Evolutionary conservation across 1,284 basidiomycete genomes (phyloP).

Genomic region (Apiotrichum sp.): DNA sequence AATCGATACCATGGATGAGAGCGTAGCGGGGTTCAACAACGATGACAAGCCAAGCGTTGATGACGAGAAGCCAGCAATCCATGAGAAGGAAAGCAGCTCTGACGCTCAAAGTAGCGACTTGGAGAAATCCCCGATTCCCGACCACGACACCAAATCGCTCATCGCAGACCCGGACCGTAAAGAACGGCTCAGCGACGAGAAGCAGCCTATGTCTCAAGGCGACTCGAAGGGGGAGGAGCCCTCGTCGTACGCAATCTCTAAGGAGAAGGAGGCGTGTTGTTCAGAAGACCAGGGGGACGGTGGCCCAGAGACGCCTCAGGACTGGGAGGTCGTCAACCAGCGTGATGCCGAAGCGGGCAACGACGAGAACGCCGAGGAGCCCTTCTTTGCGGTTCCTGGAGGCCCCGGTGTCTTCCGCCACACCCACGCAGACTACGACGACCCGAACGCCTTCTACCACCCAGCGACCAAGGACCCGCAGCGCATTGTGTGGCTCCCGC

Average conservation of each 20-base stretch:
- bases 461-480: conserved; percentile 70
- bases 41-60: background rate
- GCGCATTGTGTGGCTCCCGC: conserved; percentile 71
- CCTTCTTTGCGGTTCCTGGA: conserved; percentile 42
- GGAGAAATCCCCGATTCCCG: too few species aligned
- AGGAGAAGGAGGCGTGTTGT: too few species aligned
- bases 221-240: background rate
- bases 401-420: conserved; percentile 31
- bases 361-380: conserved; percentile 18
- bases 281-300: too few species aligned
- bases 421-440: conserved; percentile 23
- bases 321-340: background rate
- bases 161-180: too few species aligned
- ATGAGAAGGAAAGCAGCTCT: too few species aligned
- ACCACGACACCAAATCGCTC: too few species aligned
- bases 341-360: conserved; percentile 3
- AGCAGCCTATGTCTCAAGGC: background rate
- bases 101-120: too few species aligned
- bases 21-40: background rate
- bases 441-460: conserved; percentile 60
- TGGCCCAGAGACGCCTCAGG: too few species aligned
- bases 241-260: background rate
- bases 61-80: background rate
- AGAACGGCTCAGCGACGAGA: conserved; percentile 5
- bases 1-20: background rate